Evolutionary conservation across 1,284 basidiomycete species (phyloP).

Genomic region (Sparassis latifolia): DNA sequence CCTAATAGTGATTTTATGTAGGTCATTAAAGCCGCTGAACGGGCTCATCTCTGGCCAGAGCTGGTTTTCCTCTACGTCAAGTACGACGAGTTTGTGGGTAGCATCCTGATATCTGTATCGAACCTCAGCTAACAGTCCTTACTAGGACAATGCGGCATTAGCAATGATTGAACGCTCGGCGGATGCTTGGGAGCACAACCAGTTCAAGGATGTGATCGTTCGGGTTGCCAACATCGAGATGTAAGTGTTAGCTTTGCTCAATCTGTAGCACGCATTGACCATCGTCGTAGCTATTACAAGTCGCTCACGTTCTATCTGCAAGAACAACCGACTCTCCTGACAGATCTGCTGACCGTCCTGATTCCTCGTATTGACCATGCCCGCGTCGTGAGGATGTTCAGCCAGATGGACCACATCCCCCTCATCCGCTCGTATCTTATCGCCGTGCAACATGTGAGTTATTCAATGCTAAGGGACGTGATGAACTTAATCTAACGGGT

Average conservation of each 20-base stretch:
- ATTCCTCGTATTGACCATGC: slow-evolving; percentile 92
- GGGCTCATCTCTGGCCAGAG: slow-evolving; percentile 99
- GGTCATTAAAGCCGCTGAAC: slow-evolving; percentile 93
- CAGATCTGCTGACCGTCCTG: slow-evolving; percentile 89
- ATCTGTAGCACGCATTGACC: slow-evolving; percentile 3
- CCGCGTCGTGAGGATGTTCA: slow-evolving; percentile 94
- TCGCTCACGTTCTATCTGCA: slow-evolving; percentile 85
- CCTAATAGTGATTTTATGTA: slow-evolving; percentile 22
- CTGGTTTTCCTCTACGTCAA: slow-evolving; percentile 98
- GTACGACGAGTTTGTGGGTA: slow-evolving; percentile 86
- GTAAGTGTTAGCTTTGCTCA: slow-evolving; percentile 33
- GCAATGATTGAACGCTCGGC: slow-evolving; percentile 97
- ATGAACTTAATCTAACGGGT: slow-evolving; percentile 5
- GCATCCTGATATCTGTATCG: not conserved
- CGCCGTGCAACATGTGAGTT: slow-evolving; percentile 84
- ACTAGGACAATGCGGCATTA: slow-evolving; percentile 87
- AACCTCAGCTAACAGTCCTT: not conserved
- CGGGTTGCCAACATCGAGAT: slow-evolving; percentile 98
- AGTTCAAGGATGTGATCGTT: slow-evolving; percentile 95
- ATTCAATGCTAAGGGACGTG: not conserved
- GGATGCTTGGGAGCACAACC: slow-evolving; percentile 98
- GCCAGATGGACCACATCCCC: slow-evolving; percentile 92
- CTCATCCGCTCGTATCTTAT: slow-evolving; percentile 95
- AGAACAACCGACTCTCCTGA: slow-evolving; percentile 90
- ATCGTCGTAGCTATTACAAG: slow-evolving; percentile 71